A percentile compares a stretch with the other conserved stretches of the same genome.
Evolutionary conservation across 331 rosid genomes (phyloP).

Genomic region (Dryas integrifolia): DNA sequence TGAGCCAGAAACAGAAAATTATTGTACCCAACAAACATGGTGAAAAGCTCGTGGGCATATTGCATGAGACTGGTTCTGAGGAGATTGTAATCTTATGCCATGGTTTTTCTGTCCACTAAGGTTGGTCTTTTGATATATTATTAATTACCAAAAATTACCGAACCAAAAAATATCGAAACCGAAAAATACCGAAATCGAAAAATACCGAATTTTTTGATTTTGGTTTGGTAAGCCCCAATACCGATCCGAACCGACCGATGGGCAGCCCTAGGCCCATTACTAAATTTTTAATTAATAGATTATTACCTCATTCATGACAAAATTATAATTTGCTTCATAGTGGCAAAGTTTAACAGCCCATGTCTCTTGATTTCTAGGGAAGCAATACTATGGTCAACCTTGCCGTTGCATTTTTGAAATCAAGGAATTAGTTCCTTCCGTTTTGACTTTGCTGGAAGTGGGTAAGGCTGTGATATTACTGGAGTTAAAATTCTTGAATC

Average conservation of each 20-base stretch:
- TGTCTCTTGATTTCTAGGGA: constrained; percentile 39
- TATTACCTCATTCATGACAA: no score
- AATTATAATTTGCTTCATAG: not conserved
- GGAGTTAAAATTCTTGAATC: not conserved
- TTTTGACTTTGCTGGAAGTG: constrained; percentile 80
- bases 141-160: not conserved
- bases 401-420: constrained; percentile 52
- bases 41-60: constrained; percentile 63
- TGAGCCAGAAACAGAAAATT: constrained; percentile 40
- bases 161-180: no score
- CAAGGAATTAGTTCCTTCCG: constrained; percentile 60
- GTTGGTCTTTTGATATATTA: constrained; percentile 30
- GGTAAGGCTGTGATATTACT: constrained; percentile 39
- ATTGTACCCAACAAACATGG: constrained; percentile 51
- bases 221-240: no score
- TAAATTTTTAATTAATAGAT: no score
- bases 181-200: no score
- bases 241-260: no score
- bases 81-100: constrained; percentile 66
- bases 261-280: no score
- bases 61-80: constrained; percentile 61
- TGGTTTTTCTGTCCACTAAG: constrained; percentile 55
- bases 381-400: constrained; percentile 40
- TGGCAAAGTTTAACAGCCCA: not conserved
- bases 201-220: no score